Percentiles rank a stretch among this genome's conserved stretches.
These are phyloP conservation scores for Candida coleopterorum DNA, from an alignment of 805 yeast genomes.

Conservation along the genomic window DNA sequence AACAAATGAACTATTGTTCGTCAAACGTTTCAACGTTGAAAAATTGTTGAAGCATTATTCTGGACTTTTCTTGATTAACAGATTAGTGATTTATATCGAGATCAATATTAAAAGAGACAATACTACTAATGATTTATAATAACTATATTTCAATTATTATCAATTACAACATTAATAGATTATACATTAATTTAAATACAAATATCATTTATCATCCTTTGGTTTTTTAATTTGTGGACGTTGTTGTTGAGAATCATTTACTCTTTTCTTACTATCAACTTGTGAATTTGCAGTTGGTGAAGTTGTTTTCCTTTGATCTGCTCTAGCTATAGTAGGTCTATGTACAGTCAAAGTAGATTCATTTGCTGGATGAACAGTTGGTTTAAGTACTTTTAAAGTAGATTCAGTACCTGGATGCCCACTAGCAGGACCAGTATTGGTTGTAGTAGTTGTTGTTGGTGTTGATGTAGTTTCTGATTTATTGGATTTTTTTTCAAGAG, in stretches of 20 bases:
- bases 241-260: conserved; percentile 8
- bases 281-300: conserved; percentile 1
- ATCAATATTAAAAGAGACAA: no score
- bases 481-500: conserved; percentile 31
- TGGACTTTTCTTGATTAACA: no score
- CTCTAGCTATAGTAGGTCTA: conserved; percentile 19
- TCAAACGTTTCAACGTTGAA: no score
- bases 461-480: conserved; percentile 1
- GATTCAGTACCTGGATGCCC: not conserved
- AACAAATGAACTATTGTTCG: no score
- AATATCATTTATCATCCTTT: conserved; percentile 5
- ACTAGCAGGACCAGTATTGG: not conserved
- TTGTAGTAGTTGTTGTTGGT: not conserved
- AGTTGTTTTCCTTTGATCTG: conserved; percentile 9
- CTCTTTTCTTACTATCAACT: conserved; percentile 3
- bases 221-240: conserved; percentile 11
- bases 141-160: no score
- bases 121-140: no score
- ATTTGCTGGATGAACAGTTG: conserved; percentile 14
- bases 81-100: no score
- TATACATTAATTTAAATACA: no score
- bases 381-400: conserved; percentile 2
- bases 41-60: no score
- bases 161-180: not conserved
- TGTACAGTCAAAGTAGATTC: conserved; percentile 30